Evolutionary conservation across 2,329 filamentous ascomycete genomes (phyloP), one percentile per base, ranked within the genome.

Genomic region (Fonsecaea multimorphosa): DNA sequence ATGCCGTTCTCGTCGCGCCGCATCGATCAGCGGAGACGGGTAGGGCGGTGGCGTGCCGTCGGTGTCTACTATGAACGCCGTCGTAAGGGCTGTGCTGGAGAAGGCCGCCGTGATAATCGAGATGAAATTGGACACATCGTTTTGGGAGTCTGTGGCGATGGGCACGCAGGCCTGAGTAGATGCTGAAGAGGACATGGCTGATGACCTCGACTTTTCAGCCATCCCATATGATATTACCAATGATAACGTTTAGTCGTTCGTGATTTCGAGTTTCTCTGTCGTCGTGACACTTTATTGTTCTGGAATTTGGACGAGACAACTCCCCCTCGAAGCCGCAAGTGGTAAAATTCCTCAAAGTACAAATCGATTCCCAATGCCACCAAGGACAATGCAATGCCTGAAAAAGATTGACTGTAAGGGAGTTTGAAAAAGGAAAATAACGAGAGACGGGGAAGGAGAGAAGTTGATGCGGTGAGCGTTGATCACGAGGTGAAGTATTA

Each of bases 21-120:
- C 19, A 53, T 69, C 60, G 38, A 69, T 62, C 32, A 60, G 52
- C 29, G 65, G 60, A 14, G 63, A 68, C 0, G 63, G 70, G 49
- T 67, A 70, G n/a, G 65, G 70, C 8, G 70, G 68, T 16, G 64
- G 65, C 11, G 64, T 69, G 8, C 54, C 57, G 55, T 72, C 70
- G 36, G 61, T 68, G 34, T 72, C 66, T 31, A 63, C 59, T 32
- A 72, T 72, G 63, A 70, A 70, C 3, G 64, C 65, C 4, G 64
- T 68, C 9, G 63, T 69, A 2, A 72, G 63, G 12, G 64, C 54
- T 11, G 67, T 65, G 3, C 9, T 52, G 8, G 61, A 53, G 54
- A 72, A 72, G 7, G 64, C 64, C n/a, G 59, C 60, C 16, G 67
- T 70, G 29, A 72, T 66, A 56, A 70, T 68, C 19, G 52, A 40